Evolutionary conservation across 495 filamentous ascomycete genomes (phyloP), one percentile per base, ranked within the genome.

Genomic region (Letharia columbiana): DNA sequence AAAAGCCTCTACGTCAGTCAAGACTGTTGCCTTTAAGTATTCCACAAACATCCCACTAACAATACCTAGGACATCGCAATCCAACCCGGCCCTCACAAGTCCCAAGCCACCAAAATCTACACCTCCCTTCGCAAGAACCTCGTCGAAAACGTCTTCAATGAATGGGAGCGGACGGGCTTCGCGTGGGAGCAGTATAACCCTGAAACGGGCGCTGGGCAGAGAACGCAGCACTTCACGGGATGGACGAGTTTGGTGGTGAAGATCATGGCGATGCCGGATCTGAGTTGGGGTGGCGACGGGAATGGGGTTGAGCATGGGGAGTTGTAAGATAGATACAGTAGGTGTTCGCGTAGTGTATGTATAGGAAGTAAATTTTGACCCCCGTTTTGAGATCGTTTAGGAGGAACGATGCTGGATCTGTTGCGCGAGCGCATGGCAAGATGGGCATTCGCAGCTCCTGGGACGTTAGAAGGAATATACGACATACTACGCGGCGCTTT

Each of bases 181-280:
- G 94, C 95, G 13, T 98, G 95, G 95, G 94, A 98, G 74, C 94
- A 98, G 77, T 98, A 97, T 77, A 92, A 96, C 75, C 90, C 93
- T 0, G 91, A 96, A 68, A 96, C 89, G 6, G 94, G 94, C 59
- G 82, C 84, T 64, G 94, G 94, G 42, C 95, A 98, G 80, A 84
- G 94, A 60, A 98, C 92, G 33, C 92, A 96, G 78, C 94, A 98
- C 79, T 98, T 98, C 74, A 95, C 93, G 20, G 94, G 94, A 63
- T 98, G 94, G 94, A 98, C 95, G 60, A 95, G 90, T 75, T 79
- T 97, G 75, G 93, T 98, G 69, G 92, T 98, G 49, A 97, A 96
- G 81, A 90, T 98, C 72, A 96, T 98, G 94, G 83, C 83, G 50
- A 92, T 98, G 91, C 87, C 88, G 31, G 83, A 89, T 68, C 71